Conservation (phyloP, 495 filamentous ascomycete genomes). For the Astrothelium subdiscretum region DNA sequence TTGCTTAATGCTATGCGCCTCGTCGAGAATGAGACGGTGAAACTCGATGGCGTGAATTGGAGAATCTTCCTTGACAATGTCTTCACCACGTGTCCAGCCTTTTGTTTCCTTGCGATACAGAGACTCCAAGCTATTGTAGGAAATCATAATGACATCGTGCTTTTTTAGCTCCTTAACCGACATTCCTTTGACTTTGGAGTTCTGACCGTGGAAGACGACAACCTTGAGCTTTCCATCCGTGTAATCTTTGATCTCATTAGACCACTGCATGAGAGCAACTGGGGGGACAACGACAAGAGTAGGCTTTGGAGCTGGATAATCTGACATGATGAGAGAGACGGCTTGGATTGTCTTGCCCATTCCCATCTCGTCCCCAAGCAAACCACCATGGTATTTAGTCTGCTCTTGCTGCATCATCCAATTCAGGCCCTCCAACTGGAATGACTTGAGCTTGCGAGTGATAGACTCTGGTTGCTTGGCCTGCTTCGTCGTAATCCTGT, state of each 20-base stretch:
- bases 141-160: slow-evolving; percentile 91
- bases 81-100: slow-evolving; percentile 70
- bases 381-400: slow-evolving; percentile 71
- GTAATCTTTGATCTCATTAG: slow-evolving; percentile 82
- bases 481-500: slow-evolving; percentile 49
- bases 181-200: slow-evolving; percentile 65
- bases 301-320: slow-evolving; percentile 71
- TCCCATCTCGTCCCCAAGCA: slow-evolving; percentile 93
- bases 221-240: slow-evolving; percentile 83
- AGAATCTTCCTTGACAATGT: slow-evolving; percentile 68
- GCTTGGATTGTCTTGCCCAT: slow-evolving; percentile 99
- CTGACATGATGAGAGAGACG: slow-evolving; percentile 93
- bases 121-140: slow-evolving; percentile 81
- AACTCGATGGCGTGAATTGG: slow-evolving; percentile 77
- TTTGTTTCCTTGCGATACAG: slow-evolving; percentile 87
- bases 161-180: slow-evolving; percentile 59
- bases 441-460: slow-evolving; percentile 70
- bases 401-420: slow-evolving; percentile 90
- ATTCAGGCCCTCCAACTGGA: slow-evolving; percentile 83
- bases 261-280: slow-evolving; percentile 95
- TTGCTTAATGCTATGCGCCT: slow-evolving; percentile 92
- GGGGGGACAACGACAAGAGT: slow-evolving; percentile 87
- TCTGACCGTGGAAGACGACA: slow-evolving; percentile 78
- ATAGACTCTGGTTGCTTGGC: slow-evolving; percentile 71
- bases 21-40: slow-evolving; percentile 87